These are phyloP conservation scores for Malania oleifera DNA, from an alignment of 164 flowering plant species.

Conservation along the genomic window DNA sequence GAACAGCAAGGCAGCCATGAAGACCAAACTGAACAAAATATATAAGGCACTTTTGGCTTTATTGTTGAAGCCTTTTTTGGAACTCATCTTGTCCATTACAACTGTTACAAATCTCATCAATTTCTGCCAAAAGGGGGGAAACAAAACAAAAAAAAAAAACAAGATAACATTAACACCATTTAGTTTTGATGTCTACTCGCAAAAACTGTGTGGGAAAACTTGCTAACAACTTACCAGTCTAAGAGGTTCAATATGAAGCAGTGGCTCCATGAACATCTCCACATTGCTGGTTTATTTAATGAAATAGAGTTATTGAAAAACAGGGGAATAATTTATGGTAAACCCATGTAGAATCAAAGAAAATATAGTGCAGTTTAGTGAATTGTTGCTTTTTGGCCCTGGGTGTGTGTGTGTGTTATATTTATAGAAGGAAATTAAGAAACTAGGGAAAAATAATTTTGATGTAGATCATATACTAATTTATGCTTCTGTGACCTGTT, in stretches of 20 bases:
- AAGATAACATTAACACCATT: no score
- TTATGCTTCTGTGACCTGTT: no score
- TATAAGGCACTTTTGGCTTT: slow-evolving; percentile 6
- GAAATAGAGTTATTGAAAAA: no score
- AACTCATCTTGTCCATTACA: slow-evolving; percentile 21
- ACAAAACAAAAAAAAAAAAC: background rate
- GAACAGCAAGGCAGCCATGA: slow-evolving; percentile 11
- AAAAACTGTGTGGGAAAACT: background rate
- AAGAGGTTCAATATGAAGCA: slow-evolving; percentile 39
- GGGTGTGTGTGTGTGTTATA: no score
- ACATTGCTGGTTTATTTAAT: slow-evolving; percentile 36
- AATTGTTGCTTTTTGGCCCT: no score
- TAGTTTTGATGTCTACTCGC: background rate
- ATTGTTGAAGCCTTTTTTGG: background rate
- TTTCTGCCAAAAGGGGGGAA: slow-evolving; percentile 33
- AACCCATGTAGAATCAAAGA: background rate
- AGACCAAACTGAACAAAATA: slow-evolving; percentile 15
- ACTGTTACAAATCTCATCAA: slow-evolving; percentile 19
- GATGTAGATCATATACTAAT: no score
- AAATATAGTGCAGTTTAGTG: no score
- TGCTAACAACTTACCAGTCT: slow-evolving; percentile 28
- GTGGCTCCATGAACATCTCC: slow-evolving; percentile 49
- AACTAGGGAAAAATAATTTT: no score
- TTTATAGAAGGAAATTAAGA: no score
- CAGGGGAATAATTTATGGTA: no score